Base-by-base conservation (phyloP, 2,329 filamentous ascomycete species). In the Akanthomyces lecanii region DNA sequence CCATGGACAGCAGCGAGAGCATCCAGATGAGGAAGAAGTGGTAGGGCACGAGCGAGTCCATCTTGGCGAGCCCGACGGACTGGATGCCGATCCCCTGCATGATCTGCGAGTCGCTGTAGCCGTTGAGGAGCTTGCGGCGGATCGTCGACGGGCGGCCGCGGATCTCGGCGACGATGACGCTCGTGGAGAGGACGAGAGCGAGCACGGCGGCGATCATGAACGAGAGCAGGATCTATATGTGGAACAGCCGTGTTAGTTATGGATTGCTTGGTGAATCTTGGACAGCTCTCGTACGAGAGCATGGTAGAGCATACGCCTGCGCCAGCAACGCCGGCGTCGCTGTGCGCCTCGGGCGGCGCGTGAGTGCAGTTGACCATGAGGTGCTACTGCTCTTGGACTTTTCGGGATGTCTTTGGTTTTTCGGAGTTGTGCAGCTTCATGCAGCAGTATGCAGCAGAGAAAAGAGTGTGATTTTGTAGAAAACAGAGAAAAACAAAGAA, bases 21-120 rank as follows among this genome's bases (percentile, higher is more conserved):
- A 89, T 86, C 87, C 86, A 89, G 66, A 89, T 83, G 61, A 89
- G 81, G 76, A 89, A 89, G 76, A 89, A 89, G 73, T 90, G 87
- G 71, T 90, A 90, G 0, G 85, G 81, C 0, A 87, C 80, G 71
- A 89, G 81, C 5, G 77, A 77, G 52, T 80, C 74, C 70, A 84
- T 81, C 69, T 86, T 85, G 5, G 82, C 82, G 1, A 90, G 79
- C 0, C 83, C 87, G 28, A 89, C 79, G 63, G 78, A 79, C 71
- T 89, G 86, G 63, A 90, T 84, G n/a, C 84, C 86, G 70, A 89
- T 89, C 47, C 87, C 86, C 21, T 85, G 86, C 61, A 89, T 77
- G 71, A 89, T 85, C 72, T 89, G 86, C 70, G 89, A 86, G 73
- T 90, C 87, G 21, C 82, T 85, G 75, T 88, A 85, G 65, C 84